Evolutionary conservation across 2,329 filamentous ascomycete genomes (phyloP).

Genomic region (Fusarium sp.): DNA sequence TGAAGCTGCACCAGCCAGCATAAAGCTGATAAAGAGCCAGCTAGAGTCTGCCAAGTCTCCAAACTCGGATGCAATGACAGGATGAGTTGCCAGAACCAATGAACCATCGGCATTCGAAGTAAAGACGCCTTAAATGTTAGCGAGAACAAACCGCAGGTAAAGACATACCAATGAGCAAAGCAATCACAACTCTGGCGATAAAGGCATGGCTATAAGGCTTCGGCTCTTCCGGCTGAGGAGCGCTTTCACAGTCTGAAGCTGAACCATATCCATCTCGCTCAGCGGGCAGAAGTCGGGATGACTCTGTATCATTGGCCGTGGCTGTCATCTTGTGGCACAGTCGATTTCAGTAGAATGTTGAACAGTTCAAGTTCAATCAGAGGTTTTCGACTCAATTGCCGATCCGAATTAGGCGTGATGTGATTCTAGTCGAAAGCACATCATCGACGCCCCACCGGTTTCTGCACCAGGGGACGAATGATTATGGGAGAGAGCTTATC

Average conservation of each 20-base stretch:
- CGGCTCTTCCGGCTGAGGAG: not conserved
- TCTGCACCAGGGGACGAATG: not conserved
- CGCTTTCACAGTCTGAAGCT: conserved; percentile 14
- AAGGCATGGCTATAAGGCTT: conserved; percentile 30
- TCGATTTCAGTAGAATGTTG: not conserved
- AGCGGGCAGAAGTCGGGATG: conserved; percentile 12
- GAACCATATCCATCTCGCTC: conserved; percentile 13
- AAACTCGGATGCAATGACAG: conserved; percentile 71
- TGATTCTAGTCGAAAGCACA: conserved; percentile 6
- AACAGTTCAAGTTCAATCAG: not conserved
- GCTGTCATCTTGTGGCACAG: not conserved
- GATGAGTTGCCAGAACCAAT: conserved; percentile 74
- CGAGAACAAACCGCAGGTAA: not conserved
- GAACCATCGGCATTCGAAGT: conserved; percentile 73
- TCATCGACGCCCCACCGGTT: conserved; percentile 3
- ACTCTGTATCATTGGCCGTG: conserved; percentile 6
- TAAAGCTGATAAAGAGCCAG: conserved; percentile 49
- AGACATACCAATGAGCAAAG: conserved; percentile 31
- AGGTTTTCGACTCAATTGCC: not conserved
- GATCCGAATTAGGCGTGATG: not conserved
- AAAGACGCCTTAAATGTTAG: conserved; percentile 60
- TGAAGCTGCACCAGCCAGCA: conserved; percentile 46
- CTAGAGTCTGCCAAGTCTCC: conserved; percentile 66
- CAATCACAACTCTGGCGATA: conserved; percentile 30
- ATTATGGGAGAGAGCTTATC: not conserved